phyloP scores from a whole-genome alignment of 768 basidiomycete genomes.

The Hydnum rufescens region DNA sequence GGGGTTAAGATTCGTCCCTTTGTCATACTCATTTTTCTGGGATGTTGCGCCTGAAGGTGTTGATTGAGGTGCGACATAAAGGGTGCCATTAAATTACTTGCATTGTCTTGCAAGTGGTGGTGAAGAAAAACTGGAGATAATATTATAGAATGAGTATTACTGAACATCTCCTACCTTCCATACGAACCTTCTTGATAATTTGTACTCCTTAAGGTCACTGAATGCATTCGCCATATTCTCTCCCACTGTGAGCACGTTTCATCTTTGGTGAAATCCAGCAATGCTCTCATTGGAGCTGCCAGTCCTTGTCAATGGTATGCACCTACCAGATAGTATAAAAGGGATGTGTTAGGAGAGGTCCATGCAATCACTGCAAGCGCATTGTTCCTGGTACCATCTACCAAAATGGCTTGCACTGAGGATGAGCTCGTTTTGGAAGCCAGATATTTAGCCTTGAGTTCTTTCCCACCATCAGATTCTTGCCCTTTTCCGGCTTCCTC shows the following conservation, averaged over 20 bases:
- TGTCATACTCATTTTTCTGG: background rate
- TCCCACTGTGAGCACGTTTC: background rate
- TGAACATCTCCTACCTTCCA: background rate
- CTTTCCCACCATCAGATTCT: constrained; percentile 7
- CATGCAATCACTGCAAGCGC: background rate
- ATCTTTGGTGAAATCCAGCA: constrained; percentile 1
- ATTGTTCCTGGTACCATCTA: background rate
- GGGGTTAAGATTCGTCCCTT: background rate
- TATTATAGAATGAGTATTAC: background rate
- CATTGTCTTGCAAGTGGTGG: background rate
- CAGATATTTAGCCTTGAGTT: constrained; percentile 11
- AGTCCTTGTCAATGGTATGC: background rate
- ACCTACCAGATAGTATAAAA: background rate
- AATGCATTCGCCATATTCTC: constrained; percentile 4
- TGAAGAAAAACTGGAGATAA: background rate
- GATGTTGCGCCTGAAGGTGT: background rate
- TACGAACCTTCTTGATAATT: background rate
- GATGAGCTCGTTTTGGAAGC: background rate
- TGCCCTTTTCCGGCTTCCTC: constrained; percentile 10
- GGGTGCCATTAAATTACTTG: background rate
- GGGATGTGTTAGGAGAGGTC: background rate
- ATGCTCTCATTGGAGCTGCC: background rate
- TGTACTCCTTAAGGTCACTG: background rate
- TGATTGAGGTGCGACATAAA: background rate
- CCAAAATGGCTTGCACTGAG: background rate